phyloP scores from a whole-genome alignment of 345 rosid species.

The Hibiscus trionum region DNA sequence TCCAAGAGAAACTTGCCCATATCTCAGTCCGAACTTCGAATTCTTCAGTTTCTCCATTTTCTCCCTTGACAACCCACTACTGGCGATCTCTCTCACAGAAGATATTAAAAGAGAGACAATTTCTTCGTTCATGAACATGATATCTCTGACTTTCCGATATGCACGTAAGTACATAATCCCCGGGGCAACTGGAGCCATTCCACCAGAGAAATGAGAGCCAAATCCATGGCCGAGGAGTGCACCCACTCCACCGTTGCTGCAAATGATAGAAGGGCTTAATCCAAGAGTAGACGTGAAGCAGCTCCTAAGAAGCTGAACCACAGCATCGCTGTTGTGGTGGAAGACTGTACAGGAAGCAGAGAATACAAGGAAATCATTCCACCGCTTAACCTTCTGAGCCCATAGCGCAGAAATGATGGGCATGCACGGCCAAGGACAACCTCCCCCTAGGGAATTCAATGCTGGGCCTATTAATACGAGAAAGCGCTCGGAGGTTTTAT shows the following conservation, averaged over 20 bases:
- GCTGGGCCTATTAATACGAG: conserved; percentile 65
- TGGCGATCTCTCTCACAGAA: conserved; percentile 72
- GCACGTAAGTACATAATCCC: conserved; percentile 78
- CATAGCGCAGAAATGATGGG: conserved; percentile 77
- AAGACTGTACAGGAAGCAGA: conserved; percentile 88
- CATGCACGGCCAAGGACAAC: conserved; percentile 99
- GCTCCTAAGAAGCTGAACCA: conserved; percentile 76
- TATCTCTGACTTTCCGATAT: conserved; percentile 65
- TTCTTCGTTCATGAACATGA: conserved; percentile 74
- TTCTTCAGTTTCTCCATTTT: conserved; percentile 53
- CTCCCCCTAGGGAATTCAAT: conserved; percentile 63
- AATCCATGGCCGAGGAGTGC: conserved; percentile 93
- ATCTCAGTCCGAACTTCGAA: conserved; percentile 53
- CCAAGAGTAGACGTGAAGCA: conserved; percentile 83
- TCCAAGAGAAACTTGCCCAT: conserved; percentile 74
- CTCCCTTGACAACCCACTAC: conserved; percentile 42
- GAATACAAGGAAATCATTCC: conserved; percentile 85
- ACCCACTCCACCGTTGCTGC: conserved; percentile 74
- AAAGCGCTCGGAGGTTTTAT: conserved; percentile 64
- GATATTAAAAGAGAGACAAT: conserved; percentile 71
- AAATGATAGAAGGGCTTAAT: conserved; percentile 41
- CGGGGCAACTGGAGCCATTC: conserved; percentile 82
- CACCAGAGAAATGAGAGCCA: conserved; percentile 73
- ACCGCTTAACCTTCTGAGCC: conserved; percentile 92
- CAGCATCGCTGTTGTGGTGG: conserved; percentile 86